phyloP scores from a whole-genome alignment of 768 basidiomycete genomes.

The Suillus tomentosus region DNA sequence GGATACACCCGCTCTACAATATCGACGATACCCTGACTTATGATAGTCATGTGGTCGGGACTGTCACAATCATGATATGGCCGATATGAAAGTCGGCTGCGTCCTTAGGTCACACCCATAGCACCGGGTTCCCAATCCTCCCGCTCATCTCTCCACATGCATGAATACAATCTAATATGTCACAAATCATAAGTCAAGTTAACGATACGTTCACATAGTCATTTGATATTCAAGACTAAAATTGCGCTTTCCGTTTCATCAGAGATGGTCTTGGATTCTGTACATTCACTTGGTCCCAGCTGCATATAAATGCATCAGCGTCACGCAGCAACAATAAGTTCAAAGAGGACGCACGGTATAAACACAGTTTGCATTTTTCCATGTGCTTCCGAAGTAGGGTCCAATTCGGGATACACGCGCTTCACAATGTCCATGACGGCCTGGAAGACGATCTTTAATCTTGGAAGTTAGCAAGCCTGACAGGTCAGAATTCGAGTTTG shows the following conservation, averaged over 20 bases:
- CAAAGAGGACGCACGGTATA: constrained; percentile 50
- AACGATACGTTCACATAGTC: not conserved
- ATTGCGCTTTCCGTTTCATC: constrained; percentile 19
- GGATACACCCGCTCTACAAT: constrained; percentile 61
- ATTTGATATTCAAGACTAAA: not conserved
- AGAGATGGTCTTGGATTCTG: constrained; percentile 25
- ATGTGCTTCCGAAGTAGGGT: constrained; percentile 30
- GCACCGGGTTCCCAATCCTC: not conserved
- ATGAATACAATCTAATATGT: not conserved
- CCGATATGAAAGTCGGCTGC: not conserved
- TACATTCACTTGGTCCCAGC: constrained; percentile 28
- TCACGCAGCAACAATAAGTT: not conserved
- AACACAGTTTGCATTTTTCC: constrained; percentile 62
- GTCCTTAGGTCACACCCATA: not conserved
- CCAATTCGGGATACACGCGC: constrained; percentile 62
- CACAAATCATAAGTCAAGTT: not conserved
- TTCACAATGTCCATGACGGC: constrained; percentile 58
- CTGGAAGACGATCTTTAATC: constrained; percentile 63
- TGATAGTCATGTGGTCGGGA: constrained; percentile 4
- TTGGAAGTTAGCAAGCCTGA: constrained; percentile 7
- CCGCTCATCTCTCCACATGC: not conserved
- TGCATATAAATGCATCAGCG: constrained; percentile 16
- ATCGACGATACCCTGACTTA: constrained; percentile 48
- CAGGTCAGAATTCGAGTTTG: constrained; percentile 3
- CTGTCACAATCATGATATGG: too few species aligned